phyloP scores from a whole-genome alignment of 257 asterid genomes.

The Solanum etuberosum region DNA sequence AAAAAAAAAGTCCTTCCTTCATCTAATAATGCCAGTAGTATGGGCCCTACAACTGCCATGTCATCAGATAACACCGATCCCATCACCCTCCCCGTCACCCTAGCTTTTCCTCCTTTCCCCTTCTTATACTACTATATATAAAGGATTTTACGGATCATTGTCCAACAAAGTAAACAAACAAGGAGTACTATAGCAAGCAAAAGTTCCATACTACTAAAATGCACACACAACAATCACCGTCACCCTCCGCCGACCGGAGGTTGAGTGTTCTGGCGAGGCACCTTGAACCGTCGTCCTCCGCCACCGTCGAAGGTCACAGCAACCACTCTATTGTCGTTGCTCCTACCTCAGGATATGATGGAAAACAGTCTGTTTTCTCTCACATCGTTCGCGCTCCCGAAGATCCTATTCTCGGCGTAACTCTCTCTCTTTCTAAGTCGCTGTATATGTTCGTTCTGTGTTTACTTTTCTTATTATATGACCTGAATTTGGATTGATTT shows the following conservation, averaged over 20 bases:
- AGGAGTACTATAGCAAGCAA: conserved; percentile 5
- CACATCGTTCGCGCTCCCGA: conserved; percentile 81
- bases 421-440: background rate
- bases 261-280: conserved; percentile 47
- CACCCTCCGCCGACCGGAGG: conserved; percentile 58
- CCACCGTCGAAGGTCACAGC: conserved; percentile 14
- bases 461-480: background rate
- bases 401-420: conserved; percentile 97
- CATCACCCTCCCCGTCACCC: background rate
- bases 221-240: conserved; percentile 18
- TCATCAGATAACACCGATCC: background rate
- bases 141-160: background rate
- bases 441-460: too few relatives aligned
- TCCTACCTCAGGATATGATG: conserved; percentile 42
- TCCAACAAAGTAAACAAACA: background rate
- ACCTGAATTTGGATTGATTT: background rate
- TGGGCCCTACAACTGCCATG: background rate
- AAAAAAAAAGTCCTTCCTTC: background rate
- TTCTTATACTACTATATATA: background rate
- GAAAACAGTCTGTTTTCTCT: conserved; percentile 41
- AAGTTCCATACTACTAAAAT: conserved; percentile 17
- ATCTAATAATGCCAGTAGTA: background rate
- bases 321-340: conserved; percentile 29
- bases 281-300: conserved; percentile 27
- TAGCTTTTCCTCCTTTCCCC: background rate